A percentile compares a stretch with the other conserved stretches of the same genome.
phyloP scores from a whole-genome alignment of 208 protist species.

The Leishmania amazonensis region DNA sequence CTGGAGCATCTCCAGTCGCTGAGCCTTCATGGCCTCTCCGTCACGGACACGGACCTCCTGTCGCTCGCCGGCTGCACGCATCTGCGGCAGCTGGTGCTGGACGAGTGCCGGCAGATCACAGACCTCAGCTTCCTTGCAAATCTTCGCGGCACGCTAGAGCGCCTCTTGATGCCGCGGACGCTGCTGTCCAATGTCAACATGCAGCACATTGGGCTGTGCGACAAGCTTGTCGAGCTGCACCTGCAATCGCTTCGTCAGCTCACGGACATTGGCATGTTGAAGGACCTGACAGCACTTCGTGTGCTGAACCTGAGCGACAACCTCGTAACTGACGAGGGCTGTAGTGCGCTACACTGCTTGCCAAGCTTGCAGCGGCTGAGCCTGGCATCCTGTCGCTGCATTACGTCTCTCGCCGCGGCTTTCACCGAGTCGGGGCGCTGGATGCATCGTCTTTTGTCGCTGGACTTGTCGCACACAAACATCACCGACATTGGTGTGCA shows the following conservation, averaged over 20 bases:
- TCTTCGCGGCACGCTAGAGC: constrained; percentile 34
- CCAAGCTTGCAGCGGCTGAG: constrained; percentile 25
- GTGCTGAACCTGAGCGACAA: constrained; percentile 65
- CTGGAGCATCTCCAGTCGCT: constrained; percentile 50
- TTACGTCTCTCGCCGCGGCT: constrained; percentile 25
- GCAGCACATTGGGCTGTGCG: constrained; percentile 40
- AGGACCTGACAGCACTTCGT: constrained; percentile 40
- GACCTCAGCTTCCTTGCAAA: constrained; percentile 51
- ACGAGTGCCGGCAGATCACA: constrained; percentile 71
- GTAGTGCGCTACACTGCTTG: constrained; percentile 20
- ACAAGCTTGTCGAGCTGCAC: constrained; percentile 57
- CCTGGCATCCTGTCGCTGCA: constrained; percentile 29
- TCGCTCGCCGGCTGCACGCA: constrained; percentile 39
- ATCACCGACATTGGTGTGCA: constrained; percentile 37
- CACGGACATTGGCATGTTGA: constrained; percentile 42
- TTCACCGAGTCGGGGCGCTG: constrained; percentile 11
- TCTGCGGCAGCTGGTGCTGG: constrained; percentile 58
- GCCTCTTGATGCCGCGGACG: constrained; percentile 51
- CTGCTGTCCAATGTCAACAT: constrained; percentile 60
- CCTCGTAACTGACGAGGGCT: constrained; percentile 38
- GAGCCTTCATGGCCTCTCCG: constrained; percentile 46
- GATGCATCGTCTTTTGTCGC: constrained; percentile 28
- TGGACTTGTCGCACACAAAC: constrained; percentile 56
- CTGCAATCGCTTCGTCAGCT: constrained; percentile 58
- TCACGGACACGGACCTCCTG: constrained; percentile 57